phyloP scores from a whole-genome alignment of 1,284 basidiomycete genomes.

The Macrocystidia cucumis region DNA sequence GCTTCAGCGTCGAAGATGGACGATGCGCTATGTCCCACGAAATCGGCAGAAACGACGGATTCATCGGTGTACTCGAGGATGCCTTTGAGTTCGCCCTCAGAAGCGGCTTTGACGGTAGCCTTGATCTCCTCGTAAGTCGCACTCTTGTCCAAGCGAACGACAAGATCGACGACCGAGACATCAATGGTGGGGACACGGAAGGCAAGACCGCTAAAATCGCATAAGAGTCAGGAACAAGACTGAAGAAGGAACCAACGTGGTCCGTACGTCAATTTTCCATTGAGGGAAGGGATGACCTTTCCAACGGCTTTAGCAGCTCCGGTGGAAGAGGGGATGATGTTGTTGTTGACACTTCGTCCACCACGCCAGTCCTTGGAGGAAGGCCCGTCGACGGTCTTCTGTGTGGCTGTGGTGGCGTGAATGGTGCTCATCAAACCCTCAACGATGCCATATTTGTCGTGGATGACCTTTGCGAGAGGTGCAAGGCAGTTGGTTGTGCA shows the following conservation, averaged over 20 bases:
- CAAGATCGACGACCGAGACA: constrained; percentile 98
- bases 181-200: constrained; percentile 98
- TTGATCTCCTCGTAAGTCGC: constrained; percentile 92
- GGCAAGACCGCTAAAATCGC: constrained; percentile 76
- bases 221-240: background rate
- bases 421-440: constrained; percentile 99
- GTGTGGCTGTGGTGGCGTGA: constrained; percentile 95
- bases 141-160: constrained; percentile 86
- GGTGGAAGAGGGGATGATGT: constrained; percentile 99
- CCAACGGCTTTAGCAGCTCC: constrained; percentile 99
- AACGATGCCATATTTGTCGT: constrained; percentile 94
- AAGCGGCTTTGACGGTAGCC: constrained; percentile 77
- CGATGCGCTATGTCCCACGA: constrained; percentile 73
- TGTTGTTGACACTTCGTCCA: constrained; percentile 93
- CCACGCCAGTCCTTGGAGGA: constrained; percentile 96
- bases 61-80: constrained; percentile 97
- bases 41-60: constrained; percentile 91
- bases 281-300: constrained; percentile 95
- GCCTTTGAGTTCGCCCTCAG: constrained; percentile 69
- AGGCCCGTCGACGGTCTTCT: constrained; percentile 98
- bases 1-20: constrained; percentile 91
- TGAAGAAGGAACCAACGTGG: background rate
- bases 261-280: constrained; percentile 93
- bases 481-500: constrained; percentile 99
- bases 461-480: constrained; percentile 95